These are phyloP conservation scores for Linanthus parryae DNA, from an alignment of 148 eudicot genomes.

Conservation along the genomic window DNA sequence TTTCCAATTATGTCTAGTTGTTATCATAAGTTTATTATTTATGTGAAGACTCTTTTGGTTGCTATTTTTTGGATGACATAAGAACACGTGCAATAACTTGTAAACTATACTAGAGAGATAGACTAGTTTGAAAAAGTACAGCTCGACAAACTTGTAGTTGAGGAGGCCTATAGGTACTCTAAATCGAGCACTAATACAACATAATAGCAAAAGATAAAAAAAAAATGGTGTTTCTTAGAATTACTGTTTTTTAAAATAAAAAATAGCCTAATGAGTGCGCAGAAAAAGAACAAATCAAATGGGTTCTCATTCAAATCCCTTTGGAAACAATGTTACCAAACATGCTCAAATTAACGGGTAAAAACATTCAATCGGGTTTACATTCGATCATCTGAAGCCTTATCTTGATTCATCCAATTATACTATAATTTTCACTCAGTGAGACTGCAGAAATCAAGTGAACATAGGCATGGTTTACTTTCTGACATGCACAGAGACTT, in stretches of 20 bases:
- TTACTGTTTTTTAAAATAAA: too few species aligned
- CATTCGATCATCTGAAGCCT: conserved; percentile 66
- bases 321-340: not conserved
- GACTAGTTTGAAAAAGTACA: not conserved
- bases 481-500: conserved; percentile 44
- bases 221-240: too few species aligned
- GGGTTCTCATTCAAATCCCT: not conserved
- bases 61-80: too few species aligned
- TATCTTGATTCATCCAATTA: conserved; percentile 67
- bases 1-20: too few species aligned
- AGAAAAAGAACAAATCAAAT: too few species aligned
- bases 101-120: not conserved
- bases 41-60: too few species aligned
- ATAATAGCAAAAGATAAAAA: too few species aligned
- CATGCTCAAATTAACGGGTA: conserved; percentile 35
- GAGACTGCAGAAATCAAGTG: not conserved
- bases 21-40: too few species aligned
- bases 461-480: not conserved
- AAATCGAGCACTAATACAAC: conserved; percentile 29
- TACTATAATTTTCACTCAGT: conserved; percentile 25
- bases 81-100: too few species aligned
- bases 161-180: too few species aligned
- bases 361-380: conserved; percentile 84
- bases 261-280: too few species aligned
- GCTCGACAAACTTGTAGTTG: not conserved